These are phyloP conservation scores for Agapanthus africanus DNA, from an alignment of 106 monocot species.

Conservation along the genomic window DNA sequence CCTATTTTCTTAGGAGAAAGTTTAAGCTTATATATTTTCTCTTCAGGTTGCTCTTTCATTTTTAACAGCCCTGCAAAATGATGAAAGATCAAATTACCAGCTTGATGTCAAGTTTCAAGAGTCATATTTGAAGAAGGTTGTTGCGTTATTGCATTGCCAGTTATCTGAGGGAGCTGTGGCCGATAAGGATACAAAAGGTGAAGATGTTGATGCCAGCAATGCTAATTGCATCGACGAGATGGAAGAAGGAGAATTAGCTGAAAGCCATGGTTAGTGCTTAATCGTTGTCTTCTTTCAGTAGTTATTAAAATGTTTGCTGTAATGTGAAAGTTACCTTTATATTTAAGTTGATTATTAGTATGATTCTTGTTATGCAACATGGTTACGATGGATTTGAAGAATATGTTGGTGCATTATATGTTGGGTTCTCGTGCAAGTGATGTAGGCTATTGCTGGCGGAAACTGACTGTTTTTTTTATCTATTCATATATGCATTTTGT, in stretches of 20 bases:
- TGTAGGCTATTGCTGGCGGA: no score
- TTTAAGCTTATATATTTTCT: conserved; percentile 9
- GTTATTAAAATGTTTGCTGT: not conserved
- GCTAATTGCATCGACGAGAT: conserved; percentile 39
- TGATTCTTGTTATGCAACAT: not conserved
- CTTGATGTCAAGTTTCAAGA: conserved; percentile 99
- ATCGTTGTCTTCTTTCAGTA: not conserved
- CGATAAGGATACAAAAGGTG: conserved; percentile 13
- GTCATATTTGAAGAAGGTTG: conserved; percentile 81
- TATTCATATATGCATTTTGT: no score
- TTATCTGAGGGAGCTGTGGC: conserved; percentile 81
- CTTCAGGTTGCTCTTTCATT: conserved; percentile 88
- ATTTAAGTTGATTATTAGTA: not conserved
- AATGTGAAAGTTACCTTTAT: not conserved
- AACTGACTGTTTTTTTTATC: no score
- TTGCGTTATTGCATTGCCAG: conserved; percentile 75
- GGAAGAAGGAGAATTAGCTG: conserved; percentile 90
- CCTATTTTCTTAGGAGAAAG: no score
- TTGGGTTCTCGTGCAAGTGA: no score
- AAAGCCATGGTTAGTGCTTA: conserved; percentile 65
- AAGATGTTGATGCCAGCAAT: conserved; percentile 19
- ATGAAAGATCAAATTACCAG: conserved; percentile 93
- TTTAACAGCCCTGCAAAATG: conserved; percentile 89
- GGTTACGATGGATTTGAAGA: not conserved
- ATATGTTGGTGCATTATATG: not conserved